Base-by-base conservation (phyloP, 164 flowering plant species). In the Vitis rotundifolia region DNA sequence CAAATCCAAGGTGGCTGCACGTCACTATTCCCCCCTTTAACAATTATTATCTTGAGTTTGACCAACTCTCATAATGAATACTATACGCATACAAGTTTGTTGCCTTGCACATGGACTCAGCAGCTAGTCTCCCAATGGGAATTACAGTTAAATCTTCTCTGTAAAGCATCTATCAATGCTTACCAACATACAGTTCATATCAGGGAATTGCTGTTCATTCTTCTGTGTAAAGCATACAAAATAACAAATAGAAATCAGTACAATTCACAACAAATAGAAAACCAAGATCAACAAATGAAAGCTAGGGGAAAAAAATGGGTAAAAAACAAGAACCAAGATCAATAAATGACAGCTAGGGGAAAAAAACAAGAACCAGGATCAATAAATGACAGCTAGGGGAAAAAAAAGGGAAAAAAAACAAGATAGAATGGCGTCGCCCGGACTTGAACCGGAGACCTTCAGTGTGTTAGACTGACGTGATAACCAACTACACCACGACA, bases 381-480 rank as follows among this genome's bases (percentile, higher is more conserved):
- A n/a, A n/a, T n/a, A n/a, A n/a, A n/a, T n/a, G n/a, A n/a, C n/a
- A n/a, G n/a, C n/a, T n/a, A n/a, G n/a, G n/a, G n/a, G 4, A 29
- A 29, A 29, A 29, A 29, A 29, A 29, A 29, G 4, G 37, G 4
- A 29, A 29, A 29, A 4, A 29, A 29, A 29, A 29, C 2, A 29
- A 37, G 8, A 37, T 3, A 6, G 7, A 15, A 55, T 89, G 91
- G 90, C 97, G 70, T 87, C 93, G 89, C 91, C 90, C 93, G 83
- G 91, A 55, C 51, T 90, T 78, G 91, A 88, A 87, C 91, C 85
- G 91, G 88, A 88, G 94, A 91, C 90, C 97, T 88, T 88, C 91
- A 85, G 89, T 83, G 90, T 89, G 91, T 88, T 89, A 84, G 92
- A 85, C 87, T 82, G 90, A 87, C 88, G 89, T 89, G 89, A 91